phyloP scores from a whole-genome alignment of 2,329 filamentous ascomycete genomes.

The Bipolaris oryzae region DNA sequence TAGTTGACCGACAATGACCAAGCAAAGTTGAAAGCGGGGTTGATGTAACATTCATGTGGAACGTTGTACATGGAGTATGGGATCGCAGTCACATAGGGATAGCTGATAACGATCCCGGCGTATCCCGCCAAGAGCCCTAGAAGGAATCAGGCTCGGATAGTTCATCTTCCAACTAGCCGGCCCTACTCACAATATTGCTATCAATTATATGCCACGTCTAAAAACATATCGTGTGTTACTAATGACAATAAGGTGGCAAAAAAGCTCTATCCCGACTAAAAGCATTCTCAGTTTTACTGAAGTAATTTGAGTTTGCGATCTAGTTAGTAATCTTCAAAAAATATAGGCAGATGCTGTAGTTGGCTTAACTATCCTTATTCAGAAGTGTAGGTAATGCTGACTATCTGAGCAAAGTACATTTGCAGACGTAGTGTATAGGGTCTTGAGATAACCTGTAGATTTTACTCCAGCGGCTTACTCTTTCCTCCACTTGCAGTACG shows the following conservation, averaged over 20 bases:
- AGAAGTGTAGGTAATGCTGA: no score
- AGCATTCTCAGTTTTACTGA: no score
- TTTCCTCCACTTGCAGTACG: slow-evolving; percentile 19
- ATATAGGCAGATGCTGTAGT: no score
- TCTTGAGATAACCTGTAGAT: background rate
- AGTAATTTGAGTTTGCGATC: no score
- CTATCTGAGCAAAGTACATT: background rate
- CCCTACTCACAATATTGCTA: background rate
- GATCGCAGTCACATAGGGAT: background rate
- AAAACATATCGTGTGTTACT: no score
- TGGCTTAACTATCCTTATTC: no score
- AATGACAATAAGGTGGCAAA: no score
- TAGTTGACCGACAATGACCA: background rate
- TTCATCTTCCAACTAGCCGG: background rate
- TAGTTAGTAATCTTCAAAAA: no score
- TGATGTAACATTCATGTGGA: background rate
- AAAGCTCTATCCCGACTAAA: no score
- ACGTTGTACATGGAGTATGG: background rate
- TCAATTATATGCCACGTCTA: background rate
- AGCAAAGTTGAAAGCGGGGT: background rate
- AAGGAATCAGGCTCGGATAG: background rate
- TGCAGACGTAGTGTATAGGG: no score
- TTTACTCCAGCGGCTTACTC: slow-evolving; percentile 2
- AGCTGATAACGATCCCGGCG: background rate
- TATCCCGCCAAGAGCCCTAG: background rate